phyloP scores from a whole-genome alignment of 768 basidiomycete genomes.

The Xanthoconium stramineum region DNA sequence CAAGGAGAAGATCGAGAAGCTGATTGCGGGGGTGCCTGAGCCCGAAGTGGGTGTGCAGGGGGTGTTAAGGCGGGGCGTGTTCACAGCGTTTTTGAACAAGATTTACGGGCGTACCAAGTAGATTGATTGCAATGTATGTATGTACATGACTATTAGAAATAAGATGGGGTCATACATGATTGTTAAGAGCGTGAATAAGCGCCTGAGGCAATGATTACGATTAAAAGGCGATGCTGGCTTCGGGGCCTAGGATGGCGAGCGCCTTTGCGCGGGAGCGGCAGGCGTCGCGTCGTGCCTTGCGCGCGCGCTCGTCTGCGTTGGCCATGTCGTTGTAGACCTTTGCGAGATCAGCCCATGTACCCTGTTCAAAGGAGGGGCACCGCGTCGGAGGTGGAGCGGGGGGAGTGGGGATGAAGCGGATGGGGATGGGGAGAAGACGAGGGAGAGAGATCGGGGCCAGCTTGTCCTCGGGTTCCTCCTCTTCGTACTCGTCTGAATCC shows the following conservation, averaged over 20 bases:
- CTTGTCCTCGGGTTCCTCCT: not conserved
- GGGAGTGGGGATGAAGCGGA: not conserved
- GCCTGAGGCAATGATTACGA: not conserved
- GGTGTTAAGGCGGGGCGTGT: constrained; percentile 63
- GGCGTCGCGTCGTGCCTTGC: constrained; percentile 11
- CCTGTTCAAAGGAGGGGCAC: too few species aligned
- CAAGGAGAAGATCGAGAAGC: constrained; percentile 58
- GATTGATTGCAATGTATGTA: too few species aligned
- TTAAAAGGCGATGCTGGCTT: not conserved
- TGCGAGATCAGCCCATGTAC: not conserved
- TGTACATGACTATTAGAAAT: not conserved
- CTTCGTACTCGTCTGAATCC: not conserved
- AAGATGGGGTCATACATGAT: not conserved
- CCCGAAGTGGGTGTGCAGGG: constrained; percentile 37
- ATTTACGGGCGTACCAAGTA: constrained; percentile 69
- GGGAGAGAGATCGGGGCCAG: constrained; percentile 3
- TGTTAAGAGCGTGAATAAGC: too few species aligned
- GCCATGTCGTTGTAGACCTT: not conserved
- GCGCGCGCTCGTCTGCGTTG: constrained; percentile 6
- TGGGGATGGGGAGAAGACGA: not conserved
- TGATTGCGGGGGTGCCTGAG: constrained; percentile 78
- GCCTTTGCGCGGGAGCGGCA: constrained; percentile 7
- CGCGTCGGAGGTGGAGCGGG: too few species aligned
- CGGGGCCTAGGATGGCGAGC: constrained; percentile 3
- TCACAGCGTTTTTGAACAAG: constrained; percentile 84